Evolutionary conservation across 169 alveolate genomes (phyloP), one percentile per base, ranked within the genome.

Genomic region (Cryptosporidium viatorum): DNA sequence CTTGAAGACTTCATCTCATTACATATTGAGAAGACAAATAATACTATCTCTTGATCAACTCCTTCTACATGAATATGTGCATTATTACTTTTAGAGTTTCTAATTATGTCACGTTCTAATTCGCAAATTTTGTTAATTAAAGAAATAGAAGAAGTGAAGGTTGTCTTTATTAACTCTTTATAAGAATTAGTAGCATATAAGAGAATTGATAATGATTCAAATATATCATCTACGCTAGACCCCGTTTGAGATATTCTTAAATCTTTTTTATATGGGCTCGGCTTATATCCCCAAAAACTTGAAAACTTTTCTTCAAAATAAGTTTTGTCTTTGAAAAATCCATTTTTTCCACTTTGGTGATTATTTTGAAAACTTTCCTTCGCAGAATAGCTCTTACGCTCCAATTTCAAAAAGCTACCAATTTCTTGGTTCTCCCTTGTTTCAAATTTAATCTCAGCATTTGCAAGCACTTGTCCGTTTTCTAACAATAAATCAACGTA

Each of bases 231-330:
- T 21, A 62, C 16, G 8, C 21, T 1, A 21, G 68, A 62, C 3
- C 69, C 80, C 6, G 2, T 37, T 2, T 26, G n/a, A n/a, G 75
- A 59, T 31, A n/a, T 73, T 60, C 50, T 65, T 31, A 80, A 59
- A n/a, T 62, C 50, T 3, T 65, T 35, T 62, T 37, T 59, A 65
- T 62, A 80, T 41, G 75, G 43, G 23, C 37, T 67, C 14, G 89
- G 89, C 43, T 33, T 59, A 80, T 80, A 80, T 26, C 89, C 41
- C 89, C 89, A 80, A 80, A 80, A 80, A 37, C 51, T 41, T 21
- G 73, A 80, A 80, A 62, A 80, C 23, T 45, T 80, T 12, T 43
- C 69, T n/a, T 71, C 45, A 51, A 23, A 3, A 21, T 26, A 43
- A 3, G 16, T 16, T 55, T 41, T 26, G 2, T 62, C 23, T 62